phyloP scores from a whole-genome alignment of 495 filamentous ascomycete species.

The Cercophora sp. region DNA sequence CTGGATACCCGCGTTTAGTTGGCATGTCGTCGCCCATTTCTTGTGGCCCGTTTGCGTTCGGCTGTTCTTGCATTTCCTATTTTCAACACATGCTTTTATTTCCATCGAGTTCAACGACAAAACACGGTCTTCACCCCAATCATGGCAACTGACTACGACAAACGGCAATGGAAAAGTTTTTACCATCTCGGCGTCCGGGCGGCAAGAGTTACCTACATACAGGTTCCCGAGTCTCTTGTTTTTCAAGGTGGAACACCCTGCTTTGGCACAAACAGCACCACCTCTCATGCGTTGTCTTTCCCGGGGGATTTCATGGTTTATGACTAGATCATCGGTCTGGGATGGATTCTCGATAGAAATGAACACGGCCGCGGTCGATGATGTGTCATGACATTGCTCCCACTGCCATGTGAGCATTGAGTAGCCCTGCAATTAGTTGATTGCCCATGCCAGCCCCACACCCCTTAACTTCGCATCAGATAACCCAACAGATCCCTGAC shows the following conservation, averaged over 20 bases:
- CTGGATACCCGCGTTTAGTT: conserved; percentile 32
- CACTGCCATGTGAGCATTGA: too few relatives aligned
- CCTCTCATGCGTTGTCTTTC: conserved; percentile 17
- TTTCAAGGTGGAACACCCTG: conserved; percentile 11
- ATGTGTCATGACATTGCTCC: conserved; percentile 6
- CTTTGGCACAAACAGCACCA: conserved; percentile 16
- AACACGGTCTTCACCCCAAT: conserved; percentile 16
- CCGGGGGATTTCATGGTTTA: conserved; percentile 22
- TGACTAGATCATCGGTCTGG: conserved; percentile 31
- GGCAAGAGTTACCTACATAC: conserved; percentile 19
- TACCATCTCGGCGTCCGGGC: conserved; percentile 30
- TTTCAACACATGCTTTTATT: conserved; percentile 9
- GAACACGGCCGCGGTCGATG: conserved; percentile 17
- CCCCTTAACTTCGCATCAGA: too few relatives aligned
- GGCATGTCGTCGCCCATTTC: conserved; percentile 21
- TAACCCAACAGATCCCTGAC: too few relatives aligned
- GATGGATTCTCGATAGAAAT: conserved; percentile 24
- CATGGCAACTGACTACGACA: conserved; percentile 22
- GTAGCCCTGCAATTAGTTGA: too few relatives aligned
- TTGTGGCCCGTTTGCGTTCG: too few relatives aligned
- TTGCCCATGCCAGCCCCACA: too few relatives aligned
- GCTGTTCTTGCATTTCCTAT: conserved; percentile 13
- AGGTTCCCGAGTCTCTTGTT: conserved; percentile 14
- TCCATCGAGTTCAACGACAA: conserved; percentile 10
- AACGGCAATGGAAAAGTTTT: conserved; percentile 31